Percentiles rank a stretch among this genome's conserved stretches.
phyloP scores from a whole-genome alignment of 495 filamentous ascomycete genomes.

The Corynascus novoguineensis region DNA sequence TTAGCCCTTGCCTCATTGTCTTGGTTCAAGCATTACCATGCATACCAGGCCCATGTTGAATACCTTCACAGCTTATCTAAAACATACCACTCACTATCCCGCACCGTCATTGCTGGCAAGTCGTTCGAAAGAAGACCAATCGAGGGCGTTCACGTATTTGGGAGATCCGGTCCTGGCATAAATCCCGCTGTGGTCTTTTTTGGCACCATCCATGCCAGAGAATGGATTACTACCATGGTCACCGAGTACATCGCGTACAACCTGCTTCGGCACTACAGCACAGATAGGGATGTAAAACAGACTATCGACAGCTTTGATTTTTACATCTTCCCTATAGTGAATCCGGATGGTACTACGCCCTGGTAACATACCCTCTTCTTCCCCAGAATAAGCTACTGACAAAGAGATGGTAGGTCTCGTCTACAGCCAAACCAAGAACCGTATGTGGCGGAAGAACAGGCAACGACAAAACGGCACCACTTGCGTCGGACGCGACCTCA shows the following conservation, averaged over 20 bases:
- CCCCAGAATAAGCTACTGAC: too few species aligned
- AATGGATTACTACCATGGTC: conserved; percentile 60
- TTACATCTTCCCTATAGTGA: conserved; percentile 58
- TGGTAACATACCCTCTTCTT: not conserved
- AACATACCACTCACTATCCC: conserved; percentile 42
- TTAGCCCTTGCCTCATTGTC: not conserved
- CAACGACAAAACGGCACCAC: conserved; percentile 38
- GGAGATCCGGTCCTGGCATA: conserved; percentile 42
- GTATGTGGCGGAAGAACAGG: conserved; percentile 61
- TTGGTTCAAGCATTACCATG: conserved; percentile 1
- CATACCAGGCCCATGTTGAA: conserved; percentile 49
- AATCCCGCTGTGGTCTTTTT: conserved; percentile 56
- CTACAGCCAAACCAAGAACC: conserved; percentile 52
- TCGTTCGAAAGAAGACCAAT: conserved; percentile 50
- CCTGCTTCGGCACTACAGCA: conserved; percentile 44
- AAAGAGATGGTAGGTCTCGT: conserved; percentile 39
- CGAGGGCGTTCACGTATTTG: conserved; percentile 56
- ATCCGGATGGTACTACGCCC: conserved; percentile 46
- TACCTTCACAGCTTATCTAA: conserved; percentile 49
- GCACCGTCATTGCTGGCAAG: conserved; percentile 47
- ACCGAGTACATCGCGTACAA: conserved; percentile 53
- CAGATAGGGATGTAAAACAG: conserved; percentile 36
- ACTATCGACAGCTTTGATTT: conserved; percentile 58
- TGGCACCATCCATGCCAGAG: conserved; percentile 57
- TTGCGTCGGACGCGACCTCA: conserved; percentile 57